phyloP scores from a whole-genome alignment of 2,329 filamentous ascomycete genomes.

The Penicillium sp. region DNA sequence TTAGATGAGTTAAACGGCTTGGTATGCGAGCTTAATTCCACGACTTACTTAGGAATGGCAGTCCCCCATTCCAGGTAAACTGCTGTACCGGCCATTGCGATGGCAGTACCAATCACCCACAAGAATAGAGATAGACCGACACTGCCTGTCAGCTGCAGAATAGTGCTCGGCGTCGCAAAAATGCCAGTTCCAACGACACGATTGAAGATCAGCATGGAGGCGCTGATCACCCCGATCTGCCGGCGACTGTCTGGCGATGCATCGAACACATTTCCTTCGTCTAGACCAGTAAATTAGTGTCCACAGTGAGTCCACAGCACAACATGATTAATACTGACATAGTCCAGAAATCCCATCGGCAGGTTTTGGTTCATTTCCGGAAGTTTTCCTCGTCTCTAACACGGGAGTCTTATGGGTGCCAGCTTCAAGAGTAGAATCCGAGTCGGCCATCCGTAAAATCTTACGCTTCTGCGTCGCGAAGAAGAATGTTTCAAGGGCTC shows the following conservation, averaged over 20 bases:
- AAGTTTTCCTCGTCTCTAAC: conserved; percentile 22
- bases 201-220: conserved; percentile 50
- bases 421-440: conserved; percentile 12
- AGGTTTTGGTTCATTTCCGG: conserved; percentile 20
- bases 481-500: too few relatives aligned
- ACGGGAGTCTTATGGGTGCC: conserved; percentile 17
- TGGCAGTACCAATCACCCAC: conserved; percentile 50
- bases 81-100: conserved; percentile 46
- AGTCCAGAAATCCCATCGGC: conserved; percentile 34
- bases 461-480: background rate
- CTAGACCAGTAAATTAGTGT: conserved; percentile 12
- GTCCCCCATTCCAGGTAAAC: conserved; percentile 52
- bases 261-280: conserved; percentile 38
- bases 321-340: conserved; percentile 23
- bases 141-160: conserved; percentile 46
- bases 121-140: conserved; percentile 49
- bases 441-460: conserved; percentile 14
- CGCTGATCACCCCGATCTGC: conserved; percentile 42
- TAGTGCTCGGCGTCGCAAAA: conserved; percentile 49
- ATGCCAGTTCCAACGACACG: conserved; percentile 51
- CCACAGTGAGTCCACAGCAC: background rate
- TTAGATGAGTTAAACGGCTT: conserved; percentile 11
- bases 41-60: conserved; percentile 44
- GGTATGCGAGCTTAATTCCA: background rate
- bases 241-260: conserved; percentile 36